A percentile compares a stretch with the other conserved stretches of the same genome.
These are phyloP conservation scores for Linum lewisii DNA, from an alignment of 345 rosid species.

Conservation along the genomic window DNA sequence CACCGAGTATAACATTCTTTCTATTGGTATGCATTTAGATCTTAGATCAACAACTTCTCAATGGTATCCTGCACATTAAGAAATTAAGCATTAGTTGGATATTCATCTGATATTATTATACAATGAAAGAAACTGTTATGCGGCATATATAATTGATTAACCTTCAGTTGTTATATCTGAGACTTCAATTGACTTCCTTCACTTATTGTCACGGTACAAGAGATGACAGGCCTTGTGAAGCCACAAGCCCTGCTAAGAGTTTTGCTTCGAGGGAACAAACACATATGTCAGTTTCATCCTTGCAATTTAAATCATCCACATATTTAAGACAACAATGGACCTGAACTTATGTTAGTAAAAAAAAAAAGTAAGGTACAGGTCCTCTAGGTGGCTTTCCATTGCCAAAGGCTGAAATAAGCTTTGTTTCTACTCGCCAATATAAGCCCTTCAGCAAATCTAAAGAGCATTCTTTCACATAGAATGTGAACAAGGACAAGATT, in stretches of 20 bases:
- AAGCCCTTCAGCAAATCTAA: not conserved
- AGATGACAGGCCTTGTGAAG: conserved; percentile 87
- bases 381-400: no score
- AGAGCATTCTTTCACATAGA: not conserved
- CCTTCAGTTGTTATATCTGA: conserved; percentile 87
- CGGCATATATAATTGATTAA: conserved; percentile 8
- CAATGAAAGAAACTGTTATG: not conserved
- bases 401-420: not conserved
- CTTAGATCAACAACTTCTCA: conserved; percentile 80
- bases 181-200: conserved; percentile 83
- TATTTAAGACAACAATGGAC: not conserved
- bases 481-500: not conserved
- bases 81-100: not conserved
- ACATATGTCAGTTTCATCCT: conserved; percentile 37
- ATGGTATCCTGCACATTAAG: conserved; percentile 67
- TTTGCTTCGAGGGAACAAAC: conserved; percentile 92
- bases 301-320: conserved; percentile 12
- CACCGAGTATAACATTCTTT: conserved; percentile 38
- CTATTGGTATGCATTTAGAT: not conserved
- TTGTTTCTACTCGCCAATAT: not conserved
- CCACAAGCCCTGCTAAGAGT: conserved; percentile 97
- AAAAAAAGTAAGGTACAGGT: not conserved
- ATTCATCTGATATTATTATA: not conserved
- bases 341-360: not conserved
- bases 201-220: conserved; percentile 73